Base-by-base conservation (phyloP, 306 rosid species). In the Malus sieversii region DNA sequence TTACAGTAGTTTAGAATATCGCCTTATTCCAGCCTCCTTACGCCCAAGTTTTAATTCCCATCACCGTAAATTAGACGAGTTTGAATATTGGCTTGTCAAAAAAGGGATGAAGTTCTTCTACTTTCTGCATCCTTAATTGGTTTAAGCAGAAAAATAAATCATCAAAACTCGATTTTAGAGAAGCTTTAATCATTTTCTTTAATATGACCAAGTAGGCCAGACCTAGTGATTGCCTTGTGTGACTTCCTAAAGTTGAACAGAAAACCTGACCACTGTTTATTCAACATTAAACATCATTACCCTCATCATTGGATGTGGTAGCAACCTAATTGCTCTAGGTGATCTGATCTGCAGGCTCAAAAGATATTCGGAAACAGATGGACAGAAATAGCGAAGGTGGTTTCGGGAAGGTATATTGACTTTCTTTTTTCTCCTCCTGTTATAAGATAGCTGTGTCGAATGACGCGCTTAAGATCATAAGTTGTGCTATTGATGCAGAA, bases 361-460 rank as follows among this genome's bases (percentile, higher is more conserved):
- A 96, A 91, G 82, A 80, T 96, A 76, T 96, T 89, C 76, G 99
- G 99, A 46, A 96, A 96, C 82, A 86, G 98, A 75, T 96, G 99
- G 99, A 96, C 99, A 30, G 99, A 96, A 84, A 96, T 96, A 83
- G 98, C 99, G 3, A 96, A 92, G 88, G 99, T 96, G 85, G 98
- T 96, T 86, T 92, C 99, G 82, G 99, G 99, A 90, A 96, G 99
- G 99, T 96, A 87, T 77, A 69, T 62, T 29, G 66, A 78, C 68
- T 74, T 80, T 82, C 44, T 68, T 68, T 16, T 23, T n/a, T 11
- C 30, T 8, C 52, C 72, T 63, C 32, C 5, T 65, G 74, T 22
- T 55, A 48, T 40, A 6, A 71, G 32, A 38, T 72, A 57, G 68
- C 42, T 53, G 15, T 44, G 40, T 27, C 62, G 61, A 20, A 68